phyloP scores from a whole-genome alignment of 1,284 basidiomycete genomes.

The Kwoniella shivajii region DNA sequence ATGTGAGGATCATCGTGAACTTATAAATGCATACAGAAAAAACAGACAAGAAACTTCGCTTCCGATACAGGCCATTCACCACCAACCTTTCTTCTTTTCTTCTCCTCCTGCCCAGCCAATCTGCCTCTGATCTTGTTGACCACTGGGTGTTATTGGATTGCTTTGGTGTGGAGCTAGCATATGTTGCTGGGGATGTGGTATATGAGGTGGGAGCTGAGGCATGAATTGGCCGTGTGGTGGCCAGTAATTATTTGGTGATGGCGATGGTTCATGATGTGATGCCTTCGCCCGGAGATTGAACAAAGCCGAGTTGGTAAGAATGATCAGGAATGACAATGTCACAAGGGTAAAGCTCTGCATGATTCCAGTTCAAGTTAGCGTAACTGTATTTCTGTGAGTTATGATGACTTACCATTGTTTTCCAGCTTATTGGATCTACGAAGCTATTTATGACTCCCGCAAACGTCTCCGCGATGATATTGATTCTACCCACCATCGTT shows the following conservation, averaged over 20 bases:
- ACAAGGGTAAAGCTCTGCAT: conserved; percentile 72
- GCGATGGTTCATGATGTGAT: conserved; percentile 35
- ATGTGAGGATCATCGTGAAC: not conserved
- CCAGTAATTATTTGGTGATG: conserved; percentile 18
- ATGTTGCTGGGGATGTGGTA: conserved; percentile 16
- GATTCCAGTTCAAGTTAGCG: too few species aligned
- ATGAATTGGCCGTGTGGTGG: conserved; percentile 25
- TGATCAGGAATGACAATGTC: conserved; percentile 74
- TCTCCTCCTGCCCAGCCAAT: conserved; percentile 24
- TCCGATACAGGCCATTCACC: too few species aligned
- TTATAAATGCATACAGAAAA: conserved; percentile 19
- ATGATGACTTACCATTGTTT: conserved; percentile 72
- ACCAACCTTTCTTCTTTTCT: conserved; percentile 21
- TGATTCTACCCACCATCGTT: conserved; percentile 80
- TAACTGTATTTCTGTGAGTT: not conserved
- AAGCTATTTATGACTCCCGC: conserved; percentile 96
- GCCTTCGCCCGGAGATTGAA: conserved; percentile 54
- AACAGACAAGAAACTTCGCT: not conserved
- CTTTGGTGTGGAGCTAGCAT: conserved; percentile 4
- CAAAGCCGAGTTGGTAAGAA: conserved; percentile 79
- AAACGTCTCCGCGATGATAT: conserved; percentile 89
- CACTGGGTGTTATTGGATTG: not conserved
- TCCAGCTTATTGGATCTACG: conserved; percentile 95
- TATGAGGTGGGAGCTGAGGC: conserved; percentile 21
- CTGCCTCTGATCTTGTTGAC: conserved; percentile 7